Base-by-base conservation (phyloP, 768 basidiomycete genomes). In the Mycena olivaceomarginata region DNA sequence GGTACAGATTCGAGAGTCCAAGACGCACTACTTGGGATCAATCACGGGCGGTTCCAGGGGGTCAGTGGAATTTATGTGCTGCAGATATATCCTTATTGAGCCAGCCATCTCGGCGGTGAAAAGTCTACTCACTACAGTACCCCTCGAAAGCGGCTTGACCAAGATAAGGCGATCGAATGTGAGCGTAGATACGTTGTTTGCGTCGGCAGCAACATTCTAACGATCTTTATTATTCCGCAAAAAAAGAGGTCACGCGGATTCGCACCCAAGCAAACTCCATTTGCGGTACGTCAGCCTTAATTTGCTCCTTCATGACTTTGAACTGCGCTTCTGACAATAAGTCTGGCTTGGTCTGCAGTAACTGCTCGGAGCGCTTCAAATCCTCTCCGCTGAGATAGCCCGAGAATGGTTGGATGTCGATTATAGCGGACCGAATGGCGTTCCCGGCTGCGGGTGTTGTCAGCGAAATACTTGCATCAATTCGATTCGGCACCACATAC, bases 21-120 rank as follows among this genome's bases (percentile, higher is more conserved):
- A 37, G 22, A 73, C 76, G 7, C 46, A 77, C 76, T 77, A 77
- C n/a, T 74, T 77, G 67, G 76, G 76, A 45, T 77, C 76, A 15
- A 77, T 77, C 4, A 73, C 67, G 2, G 72, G 70, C 51, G 59
- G 53, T 20, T 40, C 68, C 1, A 73, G 41, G 13, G 76, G 76
- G 43, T 77, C 66, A 1, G 71, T 69, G 0, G 76, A 77, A 51
- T 77, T 77, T 2, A 73, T 68, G 48, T 77, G 76, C 76, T 77
- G 39, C 16, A 40, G 5, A 13, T 22, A 45, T 6, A 37, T 41
- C 37, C 13, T 2, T 48, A 18, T 6, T n/a, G 53, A n/a, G 43
- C 15, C 31, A 31, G 43, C 3, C 8, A 20, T 53, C 18, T 22
- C 7, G 4, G 1, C 6, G 53, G 20, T 15, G 25, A 18, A n/a